Evolutionary conservation across 345 rosid species (phyloP), one percentile per base, ranked within the genome.

Genomic region (Melastoma malabathricum): DNA sequence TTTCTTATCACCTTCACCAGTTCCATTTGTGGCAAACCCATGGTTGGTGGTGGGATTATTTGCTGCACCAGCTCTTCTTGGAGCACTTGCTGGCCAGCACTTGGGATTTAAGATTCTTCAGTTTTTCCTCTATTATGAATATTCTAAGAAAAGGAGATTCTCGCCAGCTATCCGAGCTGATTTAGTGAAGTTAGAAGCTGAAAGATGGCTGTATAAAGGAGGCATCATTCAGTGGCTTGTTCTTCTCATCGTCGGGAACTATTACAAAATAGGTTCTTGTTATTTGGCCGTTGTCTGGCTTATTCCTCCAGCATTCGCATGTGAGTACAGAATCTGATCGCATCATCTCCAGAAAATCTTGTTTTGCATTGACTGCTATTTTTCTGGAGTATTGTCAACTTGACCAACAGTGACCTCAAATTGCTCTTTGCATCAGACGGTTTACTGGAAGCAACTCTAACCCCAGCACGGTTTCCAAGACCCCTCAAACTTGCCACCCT

Each of bases 401-500:
- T 29, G 38, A 29, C 38, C 38, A 29, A 27, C 38, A 29, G 38
- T 5, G 9, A 29, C 38, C 38, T 29, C 38, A 29, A 29, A 29
- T 29, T 62, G 7, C 56, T 55, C 29, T 19, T 38, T 46, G 62
- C 13, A 68, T 19, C 76, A 92, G 98, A 92, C 75, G 98, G 96
- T 59, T 72, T 81, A 69, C 75, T 92, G 27, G 98, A 92, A 75
- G 95, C 98, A 44, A 87, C 96, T 71, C 67, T 92, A 62, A 60
- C 96, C 50, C 98, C 93, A 31, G 64, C 68, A 20, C 82, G 96
- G 54, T 61, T 74, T 38, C 96, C 98, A 15, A 87, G 68, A 76
- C 96, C 95, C 13, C 94, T 92, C 56, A 92, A 87, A 79, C 87
- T 82, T 60, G 95, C 86, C 46, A 92, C 98, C 18, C 80, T 92